Percentiles rank a stretch among this genome's conserved stretches.
Conservation (phyloP, 495 filamentous ascomycete genomes). For the Bacidia gigantensis region DNA sequence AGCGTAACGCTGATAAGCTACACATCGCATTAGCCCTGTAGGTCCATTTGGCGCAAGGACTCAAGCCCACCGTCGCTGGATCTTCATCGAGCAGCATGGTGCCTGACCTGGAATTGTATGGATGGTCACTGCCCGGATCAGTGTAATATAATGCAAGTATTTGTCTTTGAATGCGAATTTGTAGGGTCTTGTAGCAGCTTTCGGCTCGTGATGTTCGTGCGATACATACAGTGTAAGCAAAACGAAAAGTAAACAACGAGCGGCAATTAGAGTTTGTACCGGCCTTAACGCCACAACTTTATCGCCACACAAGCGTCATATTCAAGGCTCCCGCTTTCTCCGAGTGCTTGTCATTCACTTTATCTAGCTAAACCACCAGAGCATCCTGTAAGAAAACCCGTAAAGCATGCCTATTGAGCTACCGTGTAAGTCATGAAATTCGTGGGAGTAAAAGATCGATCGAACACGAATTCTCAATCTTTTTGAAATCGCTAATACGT, state of each 20-base stretch:
- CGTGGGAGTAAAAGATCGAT: no score
- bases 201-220: no score
- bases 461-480: no score
- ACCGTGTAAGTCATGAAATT: constrained; percentile 45
- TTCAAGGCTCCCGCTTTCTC: no score
- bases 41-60: background rate
- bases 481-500: constrained; percentile 16
- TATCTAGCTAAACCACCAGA: no score
- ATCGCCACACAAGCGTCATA: background rate
- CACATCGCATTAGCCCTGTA: background rate
- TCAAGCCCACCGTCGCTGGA: constrained; percentile 56
- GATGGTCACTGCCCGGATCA: background rate
- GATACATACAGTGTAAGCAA: no score
- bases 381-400: background rate
- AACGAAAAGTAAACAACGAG: background rate
- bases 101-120: constrained; percentile 8
- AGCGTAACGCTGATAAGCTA: constrained; percentile 84
- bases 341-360: no score
- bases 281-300: background rate
- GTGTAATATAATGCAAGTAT: no score
- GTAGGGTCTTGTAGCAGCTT: no score
- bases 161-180: no score
- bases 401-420: constrained; percentile 32
- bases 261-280: background rate
- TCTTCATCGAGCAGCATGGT: constrained; percentile 96